Evolutionary conservation across 495 filamentous ascomycete genomes (phyloP), one percentile per base, ranked within the genome.

Genomic region (Penicillium simplicissimum): DNA sequence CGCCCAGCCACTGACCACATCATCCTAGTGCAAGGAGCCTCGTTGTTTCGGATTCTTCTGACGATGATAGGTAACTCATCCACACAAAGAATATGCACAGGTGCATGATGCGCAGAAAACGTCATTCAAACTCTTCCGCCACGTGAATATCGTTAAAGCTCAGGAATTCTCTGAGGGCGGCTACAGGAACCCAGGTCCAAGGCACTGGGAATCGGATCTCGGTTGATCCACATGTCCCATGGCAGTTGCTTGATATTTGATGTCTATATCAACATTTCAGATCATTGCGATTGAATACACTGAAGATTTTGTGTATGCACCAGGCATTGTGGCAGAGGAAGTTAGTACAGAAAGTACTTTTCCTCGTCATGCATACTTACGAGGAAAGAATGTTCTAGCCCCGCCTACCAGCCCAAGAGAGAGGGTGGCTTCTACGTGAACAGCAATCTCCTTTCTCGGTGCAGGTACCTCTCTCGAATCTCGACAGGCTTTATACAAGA

Each of bases 141-240:
- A 71, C 68, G 66, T 71, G 66, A 68, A 64, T 33, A 31, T 53
- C 9, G 35, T 47, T 21, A 21, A 58, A 58, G 47, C 31, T 59
- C 59, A 63, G 53, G 57, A 65, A 65, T 65, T 68, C 54, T 34
- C 40, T 52, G 54, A n/a, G 47, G 40, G 54, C 57, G 48, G 49
- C 34, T 55, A 33, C 28, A 47, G 43, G 53, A 64, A 59, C 62
- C 64, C 67, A 59, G 47, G 40, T 23, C 67, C 69, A 64, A 55
- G 67, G 57, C 8, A 62, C 64, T 62, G 60, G 69, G 62, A 52
- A 57, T 55, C 61, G 60, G 67, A 67, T 71, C 64, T 71, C 64
- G 64, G 66, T 64, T 65, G 69, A 69, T 67, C 69, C 64, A 69
- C 69, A 61, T 47, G 62, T 67, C 45, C 60, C 54, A 59, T 52